These are phyloP conservation scores for Copromyces sp. DNA, from an alignment of 495 filamentous ascomycete species.

Conservation along the genomic window DNA sequence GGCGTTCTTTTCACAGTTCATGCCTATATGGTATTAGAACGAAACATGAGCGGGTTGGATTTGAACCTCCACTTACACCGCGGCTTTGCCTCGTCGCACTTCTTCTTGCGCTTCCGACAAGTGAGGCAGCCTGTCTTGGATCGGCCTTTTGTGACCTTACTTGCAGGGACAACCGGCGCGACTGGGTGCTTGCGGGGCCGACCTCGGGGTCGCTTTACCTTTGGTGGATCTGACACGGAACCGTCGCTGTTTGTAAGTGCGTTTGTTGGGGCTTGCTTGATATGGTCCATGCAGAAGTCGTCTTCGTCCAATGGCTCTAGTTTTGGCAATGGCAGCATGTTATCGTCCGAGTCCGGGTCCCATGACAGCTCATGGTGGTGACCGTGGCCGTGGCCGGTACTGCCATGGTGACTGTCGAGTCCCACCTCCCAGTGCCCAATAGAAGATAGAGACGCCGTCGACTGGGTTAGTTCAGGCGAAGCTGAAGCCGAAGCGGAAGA, in stretches of 20 bases:
- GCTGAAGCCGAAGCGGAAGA: constrained; percentile 23
- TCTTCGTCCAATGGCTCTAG: constrained; percentile 39
- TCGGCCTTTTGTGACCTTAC: constrained; percentile 73
- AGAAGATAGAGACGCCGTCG: constrained; percentile 23
- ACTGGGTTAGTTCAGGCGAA: constrained; percentile 19
- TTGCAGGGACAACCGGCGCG: constrained; percentile 32
- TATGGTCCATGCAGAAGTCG: constrained; percentile 35
- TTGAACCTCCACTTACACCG: constrained; percentile 46
- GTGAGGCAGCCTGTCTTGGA: constrained; percentile 93
- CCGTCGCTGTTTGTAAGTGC: not conserved
- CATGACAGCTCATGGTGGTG: constrained; percentile 25
- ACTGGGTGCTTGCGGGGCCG: constrained; percentile 79
- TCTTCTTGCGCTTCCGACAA: constrained; percentile 88
- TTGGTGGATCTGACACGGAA: constrained; percentile 22
- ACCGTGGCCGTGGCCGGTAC: constrained; percentile 6
- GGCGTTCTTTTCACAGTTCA: constrained; percentile 90
- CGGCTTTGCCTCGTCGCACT: constrained; percentile 92
- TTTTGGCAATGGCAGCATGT: constrained; percentile 29
- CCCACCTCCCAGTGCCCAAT: constrained; percentile 25
- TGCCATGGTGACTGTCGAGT: constrained; percentile 2
- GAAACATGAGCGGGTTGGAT: not conserved
- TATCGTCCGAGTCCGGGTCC: constrained; percentile 29
- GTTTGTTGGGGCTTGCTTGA: constrained; percentile 29
- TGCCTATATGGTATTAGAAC: constrained; percentile 40
- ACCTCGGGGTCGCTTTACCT: constrained; percentile 55